Evolutionary conservation across 1,284 basidiomycete species (phyloP), one percentile per base, ranked within the genome.

Genomic region (Trichosporon sp.): DNA sequence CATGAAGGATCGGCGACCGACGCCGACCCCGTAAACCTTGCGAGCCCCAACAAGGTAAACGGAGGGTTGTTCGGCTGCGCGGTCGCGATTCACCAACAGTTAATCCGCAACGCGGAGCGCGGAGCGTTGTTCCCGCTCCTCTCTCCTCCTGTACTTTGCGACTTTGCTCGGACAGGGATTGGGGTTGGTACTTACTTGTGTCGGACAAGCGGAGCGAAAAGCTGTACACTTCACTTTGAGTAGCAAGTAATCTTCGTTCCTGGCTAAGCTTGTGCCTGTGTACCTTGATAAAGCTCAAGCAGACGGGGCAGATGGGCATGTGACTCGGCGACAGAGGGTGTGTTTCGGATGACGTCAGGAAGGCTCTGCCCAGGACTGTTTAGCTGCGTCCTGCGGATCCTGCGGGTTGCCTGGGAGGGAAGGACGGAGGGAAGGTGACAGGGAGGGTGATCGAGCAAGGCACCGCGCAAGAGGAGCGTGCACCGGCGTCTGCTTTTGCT

Each of bases 311-410:
- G 21, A 19, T 54, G 51, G 11, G 51, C 51, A 54, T 54, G 51
- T 54, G 51, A 54, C 51, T 54, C 51, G 19, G 51, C 51, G 48
- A 51, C 51, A 16, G 51, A 10, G 51, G 51, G 19, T 8, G 51
- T 54, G 51, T 54, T 54, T 54, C 51, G 51, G 51, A 54, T 54
- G 51, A 54, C 51, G 51, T 54, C 51, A 54, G 51, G 51, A 21
- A 6, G 2, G 51, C 51, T 16, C 6, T 54, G 38, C 38, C 38
- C 38, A 40, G 38, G 10, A 10, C 11, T 12, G 7, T 12, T 12
- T 40, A 12, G 38, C 8, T 26, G 26, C 26, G 12, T 40, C 10
- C 38, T 37, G 35, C 35, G n/a, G 19, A 12, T 26, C 26, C 26
- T 26, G 26, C 26, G 26, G 2, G 3, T 26, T 26, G 51, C n/a